Base-by-base conservation (phyloP, 148 eudicot species). In the Heliamphora exappendiculata region DNA sequence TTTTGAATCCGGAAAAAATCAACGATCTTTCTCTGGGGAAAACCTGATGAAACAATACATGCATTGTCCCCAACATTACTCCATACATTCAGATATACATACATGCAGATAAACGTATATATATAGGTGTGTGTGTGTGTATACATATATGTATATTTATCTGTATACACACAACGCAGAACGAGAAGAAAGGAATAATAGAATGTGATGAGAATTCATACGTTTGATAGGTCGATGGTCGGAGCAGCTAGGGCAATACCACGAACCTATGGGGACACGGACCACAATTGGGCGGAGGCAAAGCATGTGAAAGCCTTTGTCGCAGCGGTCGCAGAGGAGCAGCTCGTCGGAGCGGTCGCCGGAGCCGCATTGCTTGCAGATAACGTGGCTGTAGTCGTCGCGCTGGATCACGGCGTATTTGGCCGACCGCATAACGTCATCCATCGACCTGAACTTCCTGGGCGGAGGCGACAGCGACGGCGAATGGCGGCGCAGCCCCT, bases 1-100 rank as follows among this genome's bases (percentile, higher is more conserved):
- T 89, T 94, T 82, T 88, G 90, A 82, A 94, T 90, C 84, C 81
- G 86, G 73, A 94, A 94, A 60, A 94, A 94, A 76, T 92, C 98
- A 22, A 86, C 77, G 20, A 94, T 89, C 84, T 89, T 94, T 80
- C 51, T 91, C 91, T 92, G 97, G n/a, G 98, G 81, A 39, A 89
- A 90, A 80, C 89, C 98, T 94, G 85, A 59, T 39, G 33, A 78
- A 73, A 47, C 67, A 73, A 44, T 57, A 37, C 67, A 71, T 20
- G 20, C 69, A 73, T 37, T 65, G 33, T 5, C n/a, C 26, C 67
- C 41, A 19, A 41, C 60, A 65, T 9, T 31, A 66, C 34, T 10
- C 17, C 17, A 16, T 13, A 26, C 36, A 55, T 45, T 7, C 57
- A 68, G 6, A 51, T 20, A 31, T 5, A 45, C 31, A 20, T 1